Evolutionary conservation across 2,329 filamentous ascomycete species (phyloP).

Genomic region (Penicillium psychrosexuale): DNA sequence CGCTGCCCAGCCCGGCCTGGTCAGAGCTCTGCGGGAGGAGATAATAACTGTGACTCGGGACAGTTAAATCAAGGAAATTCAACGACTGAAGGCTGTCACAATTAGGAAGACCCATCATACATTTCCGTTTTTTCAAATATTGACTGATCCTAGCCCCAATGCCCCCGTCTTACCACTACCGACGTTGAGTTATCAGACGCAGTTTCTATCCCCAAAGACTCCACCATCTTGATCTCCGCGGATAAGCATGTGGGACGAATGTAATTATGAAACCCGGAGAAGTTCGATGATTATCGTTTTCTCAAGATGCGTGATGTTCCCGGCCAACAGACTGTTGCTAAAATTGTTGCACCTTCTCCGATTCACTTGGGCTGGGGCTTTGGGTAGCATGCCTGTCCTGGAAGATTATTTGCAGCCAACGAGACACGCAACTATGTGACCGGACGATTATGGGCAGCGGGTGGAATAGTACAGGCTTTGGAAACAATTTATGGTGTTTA

Average conservation of each 20-base stretch:
- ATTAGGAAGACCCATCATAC: slow-evolving; percentile 9
- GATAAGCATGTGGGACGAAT: neutral
- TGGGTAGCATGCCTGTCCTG: neutral
- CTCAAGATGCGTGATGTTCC: neutral
- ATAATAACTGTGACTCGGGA: slow-evolving; percentile 28
- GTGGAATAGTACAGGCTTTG: slow-evolving; percentile 59
- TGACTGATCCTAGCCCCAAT: neutral
- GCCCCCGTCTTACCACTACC: neutral
- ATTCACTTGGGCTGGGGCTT: neutral
- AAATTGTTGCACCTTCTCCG: neutral
- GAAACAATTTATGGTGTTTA: slow-evolving; percentile 59
- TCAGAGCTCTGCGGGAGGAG: slow-evolving; percentile 20
- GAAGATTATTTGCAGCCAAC: neutral
- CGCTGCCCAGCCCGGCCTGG: slow-evolving; percentile 1
- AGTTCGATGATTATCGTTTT: neutral
- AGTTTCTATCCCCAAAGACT: neutral
- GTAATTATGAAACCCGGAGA: neutral
- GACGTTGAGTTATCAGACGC: neutral
- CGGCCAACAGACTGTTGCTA: neutral
- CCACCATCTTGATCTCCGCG: neutral
- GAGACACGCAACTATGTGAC: slow-evolving; percentile 49
- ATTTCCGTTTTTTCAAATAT: neutral
- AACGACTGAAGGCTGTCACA: slow-evolving; percentile 30
- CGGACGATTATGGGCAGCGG: slow-evolving; percentile 55
- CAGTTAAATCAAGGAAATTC: slow-evolving; percentile 43